phyloP scores from a whole-genome alignment of 257 asterid species.

The Buddleja alternifolia region DNA sequence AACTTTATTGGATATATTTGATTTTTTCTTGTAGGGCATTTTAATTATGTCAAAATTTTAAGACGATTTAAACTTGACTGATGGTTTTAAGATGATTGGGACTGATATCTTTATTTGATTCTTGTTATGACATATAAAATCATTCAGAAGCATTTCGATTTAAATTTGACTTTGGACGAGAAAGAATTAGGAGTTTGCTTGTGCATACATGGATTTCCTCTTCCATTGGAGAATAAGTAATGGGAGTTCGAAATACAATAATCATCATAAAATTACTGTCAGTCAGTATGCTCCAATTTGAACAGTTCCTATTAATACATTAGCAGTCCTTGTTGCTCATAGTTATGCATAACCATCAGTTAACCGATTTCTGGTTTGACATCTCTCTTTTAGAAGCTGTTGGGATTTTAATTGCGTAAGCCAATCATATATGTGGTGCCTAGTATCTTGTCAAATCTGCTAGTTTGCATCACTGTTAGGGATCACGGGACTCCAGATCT shows the following conservation, averaged over 20 bases:
- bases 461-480: background rate
- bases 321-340: background rate
- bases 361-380: background rate
- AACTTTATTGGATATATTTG: background rate
- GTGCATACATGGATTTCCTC: background rate
- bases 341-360: background rate
- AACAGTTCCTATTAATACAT: background rate
- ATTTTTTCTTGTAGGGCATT: constrained; percentile 8
- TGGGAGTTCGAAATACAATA: background rate
- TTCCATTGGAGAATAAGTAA: background rate
- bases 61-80: too few species aligned
- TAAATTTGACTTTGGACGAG: background rate
- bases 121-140: background rate
- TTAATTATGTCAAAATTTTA: background rate
- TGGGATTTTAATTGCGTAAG: background rate
- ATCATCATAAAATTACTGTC: background rate
- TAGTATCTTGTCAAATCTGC: background rate
- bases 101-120: background rate
- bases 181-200: background rate
- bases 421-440: background rate
- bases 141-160: constrained; percentile 13
- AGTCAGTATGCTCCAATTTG: background rate
- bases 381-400: background rate
- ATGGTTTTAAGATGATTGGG: too few species aligned
- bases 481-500: too few species aligned